Percentiles rank a stretch among this genome's conserved stretches.
These are phyloP conservation scores for Ustilago shanxiensis DNA, from an alignment of 1,284 basidiomycete species.

Conservation along the genomic window DNA sequence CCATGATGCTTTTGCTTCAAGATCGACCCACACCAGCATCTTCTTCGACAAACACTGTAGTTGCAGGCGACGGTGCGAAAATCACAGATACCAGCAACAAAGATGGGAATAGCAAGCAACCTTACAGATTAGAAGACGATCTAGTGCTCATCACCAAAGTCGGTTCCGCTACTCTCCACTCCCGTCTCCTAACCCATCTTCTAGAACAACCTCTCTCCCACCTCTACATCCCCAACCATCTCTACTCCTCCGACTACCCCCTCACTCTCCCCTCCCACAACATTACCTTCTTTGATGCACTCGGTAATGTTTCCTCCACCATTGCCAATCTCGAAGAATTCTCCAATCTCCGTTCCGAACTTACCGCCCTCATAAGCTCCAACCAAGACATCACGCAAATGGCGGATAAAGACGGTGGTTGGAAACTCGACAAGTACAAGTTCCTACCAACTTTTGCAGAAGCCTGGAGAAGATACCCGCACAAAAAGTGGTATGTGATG, in stretches of 20 bases:
- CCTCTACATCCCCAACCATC: conserved; percentile 25
- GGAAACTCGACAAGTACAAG: conserved; percentile 58
- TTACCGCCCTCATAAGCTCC: conserved; percentile 3
- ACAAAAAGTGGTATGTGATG: conserved; percentile 49
- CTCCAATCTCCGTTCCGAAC: conserved; percentile 11
- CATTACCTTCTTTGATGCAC: conserved; percentile 38
- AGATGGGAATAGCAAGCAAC: neutral
- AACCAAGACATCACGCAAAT: conserved; percentile 29
- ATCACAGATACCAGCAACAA: neutral
- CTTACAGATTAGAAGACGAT: conserved; percentile 38
- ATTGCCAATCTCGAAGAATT: conserved; percentile 25
- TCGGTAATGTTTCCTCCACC: conserved; percentile 32
- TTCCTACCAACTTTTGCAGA: conserved; percentile 50
- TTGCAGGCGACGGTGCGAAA: neutral
- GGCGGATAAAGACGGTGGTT: conserved; percentile 30
- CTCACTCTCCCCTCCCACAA: conserved; percentile 11
- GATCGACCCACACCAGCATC: neutral
- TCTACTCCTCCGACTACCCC: conserved; percentile 42
- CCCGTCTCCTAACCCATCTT: conserved; percentile 38
- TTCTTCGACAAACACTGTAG: neutral
- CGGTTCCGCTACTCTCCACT: conserved; percentile 38
- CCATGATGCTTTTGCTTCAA: conserved; percentile 7
- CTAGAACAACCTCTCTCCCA: conserved; percentile 4
- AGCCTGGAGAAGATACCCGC: conserved; percentile 31
- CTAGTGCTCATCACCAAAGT: conserved; percentile 50